phyloP scores from a whole-genome alignment of 2,329 filamentous ascomycete genomes.

The Arthroderma sp. region DNA sequence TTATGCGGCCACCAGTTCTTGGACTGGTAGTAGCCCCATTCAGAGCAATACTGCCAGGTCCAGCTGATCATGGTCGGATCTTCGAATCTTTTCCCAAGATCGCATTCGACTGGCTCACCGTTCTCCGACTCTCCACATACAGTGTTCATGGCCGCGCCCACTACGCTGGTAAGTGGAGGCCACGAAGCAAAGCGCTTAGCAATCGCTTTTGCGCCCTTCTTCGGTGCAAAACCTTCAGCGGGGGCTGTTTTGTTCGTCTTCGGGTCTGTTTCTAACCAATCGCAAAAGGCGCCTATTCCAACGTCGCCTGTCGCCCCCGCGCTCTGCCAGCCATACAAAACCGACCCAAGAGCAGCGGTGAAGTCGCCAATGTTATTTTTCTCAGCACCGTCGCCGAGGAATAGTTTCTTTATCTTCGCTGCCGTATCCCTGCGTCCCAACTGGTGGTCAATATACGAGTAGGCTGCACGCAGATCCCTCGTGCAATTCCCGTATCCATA shows the following conservation, averaged over 20 bases:
- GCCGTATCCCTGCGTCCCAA: constrained; percentile 25
- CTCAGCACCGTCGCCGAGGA: constrained; percentile 36
- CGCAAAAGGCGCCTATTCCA: constrained; percentile 28
- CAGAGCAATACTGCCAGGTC: constrained; percentile 41
- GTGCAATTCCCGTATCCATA: constrained; percentile 41
- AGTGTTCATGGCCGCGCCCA: constrained; percentile 29
- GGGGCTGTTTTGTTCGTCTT: constrained; percentile 23
- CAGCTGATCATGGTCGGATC: constrained; percentile 31
- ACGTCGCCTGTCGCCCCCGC: constrained; percentile 32
- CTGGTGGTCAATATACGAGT: constrained; percentile 37
- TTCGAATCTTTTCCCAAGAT: constrained; percentile 22
- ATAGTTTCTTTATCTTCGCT: constrained; percentile 33
- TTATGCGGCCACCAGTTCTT: constrained; percentile 37
- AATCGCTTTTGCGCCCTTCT: constrained; percentile 28
- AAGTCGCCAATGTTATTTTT: constrained; percentile 37
- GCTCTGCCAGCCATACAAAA: constrained; percentile 33
- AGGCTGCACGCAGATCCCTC: constrained; percentile 35
- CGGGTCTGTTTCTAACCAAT: constrained; percentile 34
- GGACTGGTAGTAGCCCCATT: constrained; percentile 40
- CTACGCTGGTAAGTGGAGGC: constrained; percentile 22
- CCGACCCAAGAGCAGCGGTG: constrained; percentile 28
- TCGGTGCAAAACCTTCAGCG: constrained; percentile 29
- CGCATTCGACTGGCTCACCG: constrained; percentile 20
- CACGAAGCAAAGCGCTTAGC: constrained; percentile 32
- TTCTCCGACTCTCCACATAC: constrained; percentile 25